Conservation (phyloP, 306 rosid species). For the Argentina anserina region DNA sequence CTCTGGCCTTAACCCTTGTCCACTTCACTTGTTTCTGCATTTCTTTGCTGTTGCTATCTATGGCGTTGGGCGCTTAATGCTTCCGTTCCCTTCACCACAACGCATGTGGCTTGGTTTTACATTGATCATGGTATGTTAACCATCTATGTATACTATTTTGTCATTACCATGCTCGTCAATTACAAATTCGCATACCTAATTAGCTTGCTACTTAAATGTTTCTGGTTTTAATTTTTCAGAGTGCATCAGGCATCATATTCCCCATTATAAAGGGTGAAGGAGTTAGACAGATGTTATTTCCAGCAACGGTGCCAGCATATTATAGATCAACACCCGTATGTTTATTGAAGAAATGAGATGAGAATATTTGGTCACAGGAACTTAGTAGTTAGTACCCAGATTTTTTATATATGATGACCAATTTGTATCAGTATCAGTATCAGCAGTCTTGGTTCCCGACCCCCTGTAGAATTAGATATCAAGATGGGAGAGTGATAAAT, state of each 20-base stretch:
- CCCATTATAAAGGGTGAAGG: constrained; percentile 87
- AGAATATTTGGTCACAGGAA: neutral
- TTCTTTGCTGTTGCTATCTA: constrained; percentile 77
- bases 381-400: no score
- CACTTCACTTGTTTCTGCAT: constrained; percentile 60
- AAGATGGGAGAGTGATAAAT: neutral
- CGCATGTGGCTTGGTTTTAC: constrained; percentile 63
- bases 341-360: constrained; percentile 7
- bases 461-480: neutral
- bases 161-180: neutral
- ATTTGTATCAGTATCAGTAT: neutral
- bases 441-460: neutral
- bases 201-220: neutral
- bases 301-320: constrained; percentile 68
- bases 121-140: constrained; percentile 32
- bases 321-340: constrained; percentile 59
- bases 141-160: neutral
- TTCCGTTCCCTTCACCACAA: constrained; percentile 60
- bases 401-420: neutral
- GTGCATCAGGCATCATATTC: constrained; percentile 67
- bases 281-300: constrained; percentile 79
- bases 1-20: constrained; percentile 78
- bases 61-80: constrained; percentile 66
- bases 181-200: neutral
- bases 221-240: constrained; percentile 36